A percentile compares a stretch with the other conserved stretches of the same genome.
phyloP scores from a whole-genome alignment of 208 protist genomes.

The Acanthamoeba culbertsoni region DNA sequence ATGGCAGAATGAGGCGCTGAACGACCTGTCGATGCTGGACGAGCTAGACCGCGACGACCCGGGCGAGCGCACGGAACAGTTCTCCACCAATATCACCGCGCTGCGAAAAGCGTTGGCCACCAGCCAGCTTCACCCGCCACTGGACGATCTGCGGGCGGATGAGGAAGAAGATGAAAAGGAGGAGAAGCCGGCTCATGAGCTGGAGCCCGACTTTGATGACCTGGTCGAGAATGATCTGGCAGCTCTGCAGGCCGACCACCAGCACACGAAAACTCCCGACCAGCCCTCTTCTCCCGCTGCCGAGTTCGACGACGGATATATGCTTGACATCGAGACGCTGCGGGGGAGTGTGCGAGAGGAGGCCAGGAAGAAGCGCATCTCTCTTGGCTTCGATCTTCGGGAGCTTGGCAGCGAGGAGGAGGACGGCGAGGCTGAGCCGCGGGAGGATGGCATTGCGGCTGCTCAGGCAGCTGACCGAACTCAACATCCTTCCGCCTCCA shows the following conservation, averaged over 20 bases:
- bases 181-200: background rate
- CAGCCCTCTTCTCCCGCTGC: too few relatives aligned
- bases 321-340: background rate
- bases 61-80: background rate
- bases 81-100: background rate
- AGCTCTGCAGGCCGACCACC: background rate
- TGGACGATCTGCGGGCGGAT: background rate
- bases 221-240: background rate
- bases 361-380: background rate
- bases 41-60: background rate
- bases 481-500: too few relatives aligned
- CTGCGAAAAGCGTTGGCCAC: background rate
- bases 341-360: background rate
- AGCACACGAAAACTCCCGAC: background rate
- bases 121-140: background rate
- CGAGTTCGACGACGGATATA: background rate
- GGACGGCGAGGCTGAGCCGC: background rate
- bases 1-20: slow-evolving; percentile 1
- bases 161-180: background rate
- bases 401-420: background rate
- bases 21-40: slow-evolving; percentile 1
- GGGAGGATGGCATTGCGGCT: too few relatives aligned
- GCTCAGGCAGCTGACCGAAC: too few relatives aligned
- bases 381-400: background rate
- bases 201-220: background rate